Base-by-base conservation (phyloP, 306 rosid species). In the Quercus agrifolia region DNA sequence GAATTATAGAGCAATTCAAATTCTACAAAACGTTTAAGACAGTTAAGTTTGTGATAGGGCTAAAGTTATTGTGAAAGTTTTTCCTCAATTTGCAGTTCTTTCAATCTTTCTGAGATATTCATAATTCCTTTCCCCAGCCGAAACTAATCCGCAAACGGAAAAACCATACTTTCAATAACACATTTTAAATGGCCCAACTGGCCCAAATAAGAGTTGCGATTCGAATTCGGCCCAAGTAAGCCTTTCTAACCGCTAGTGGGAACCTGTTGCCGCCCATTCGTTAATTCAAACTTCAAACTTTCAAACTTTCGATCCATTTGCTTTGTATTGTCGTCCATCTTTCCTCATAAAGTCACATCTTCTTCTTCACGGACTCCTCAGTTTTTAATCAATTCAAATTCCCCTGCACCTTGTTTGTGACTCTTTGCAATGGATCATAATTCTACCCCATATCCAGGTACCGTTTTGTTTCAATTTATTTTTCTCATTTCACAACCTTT, bases 361-460 rank as follows among this genome's bases (percentile, higher is more conserved):
- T 21, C 9, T 11, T 19, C 15, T 33, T 63, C 4, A 6, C 41
- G n/a, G 15, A 0, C 52, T 46, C 14, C 11, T 3, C 17, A 49
- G 15, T 49, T 14, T 63, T 4, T 38, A 1, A 6, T 6, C 31
- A 30, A 14, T 63, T 63, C 20, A 63, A 49, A 63, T 28, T 33
- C 10, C 20, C 15, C 3, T 13, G 3, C 38, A 28, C 70, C 70
- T 25, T 21, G 30, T 21, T 58, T 25, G 54, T 49, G 12, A 30
- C 14, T 41, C 41, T 3, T 7, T 52, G 2, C 56, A 77, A 77
- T 77, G 81, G 68, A 77, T 69, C 66, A 54, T 8, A 58, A 21
- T 35, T 20, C 56, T 5, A 69, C 63, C 27, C 81, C 81, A 33
- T 68, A 31, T 54, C 56, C 81, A 68, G 75, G 81, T 67, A 77